Evolutionary conservation across 306 rosid genomes (phyloP).

Genomic region (Inga leiocalycina): DNA sequence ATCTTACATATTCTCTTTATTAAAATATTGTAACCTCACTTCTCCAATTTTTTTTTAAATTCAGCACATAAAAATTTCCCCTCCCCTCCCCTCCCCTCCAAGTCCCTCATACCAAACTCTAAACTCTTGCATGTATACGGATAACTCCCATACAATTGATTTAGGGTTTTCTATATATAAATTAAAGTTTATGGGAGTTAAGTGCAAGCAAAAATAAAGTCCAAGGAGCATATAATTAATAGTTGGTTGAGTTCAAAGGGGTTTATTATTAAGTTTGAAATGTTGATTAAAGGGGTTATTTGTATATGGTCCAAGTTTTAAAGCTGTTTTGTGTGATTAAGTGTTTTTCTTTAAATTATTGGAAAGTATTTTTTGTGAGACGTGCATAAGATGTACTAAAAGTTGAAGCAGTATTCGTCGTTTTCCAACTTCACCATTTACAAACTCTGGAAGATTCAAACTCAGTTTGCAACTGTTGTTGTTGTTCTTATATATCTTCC

Average conservation of each 20-base stretch:
- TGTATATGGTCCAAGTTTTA: too few relatives aligned
- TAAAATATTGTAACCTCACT: too few relatives aligned
- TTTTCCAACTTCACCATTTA: neutral
- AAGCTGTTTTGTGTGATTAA: neutral
- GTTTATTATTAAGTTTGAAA: neutral
- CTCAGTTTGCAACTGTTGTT: neutral
- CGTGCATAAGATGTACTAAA: neutral
- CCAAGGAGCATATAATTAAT: too few relatives aligned
- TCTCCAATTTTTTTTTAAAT: too few relatives aligned
- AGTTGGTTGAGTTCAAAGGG: neutral
- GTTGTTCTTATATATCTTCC: neutral
- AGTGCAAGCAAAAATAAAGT: too few relatives aligned
- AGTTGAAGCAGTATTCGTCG: neutral
- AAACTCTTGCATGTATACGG: neutral
- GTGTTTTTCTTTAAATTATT: neutral
- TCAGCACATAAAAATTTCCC: too few relatives aligned
- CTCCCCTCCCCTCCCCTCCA: too few relatives aligned
- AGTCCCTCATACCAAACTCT: too few relatives aligned
- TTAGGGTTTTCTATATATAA: too few relatives aligned
- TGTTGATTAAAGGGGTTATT: neutral
- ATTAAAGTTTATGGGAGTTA: too few relatives aligned
- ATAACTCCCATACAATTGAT: too few relatives aligned
- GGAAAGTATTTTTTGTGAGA: neutral
- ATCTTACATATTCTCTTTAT: too few relatives aligned
- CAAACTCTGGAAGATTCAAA: neutral